Evolutionary conservation across 1,139 yeast genomes (phyloP), one percentile per base, ranked within the genome.

Genomic region (Suhomyces guaymorum): DNA sequence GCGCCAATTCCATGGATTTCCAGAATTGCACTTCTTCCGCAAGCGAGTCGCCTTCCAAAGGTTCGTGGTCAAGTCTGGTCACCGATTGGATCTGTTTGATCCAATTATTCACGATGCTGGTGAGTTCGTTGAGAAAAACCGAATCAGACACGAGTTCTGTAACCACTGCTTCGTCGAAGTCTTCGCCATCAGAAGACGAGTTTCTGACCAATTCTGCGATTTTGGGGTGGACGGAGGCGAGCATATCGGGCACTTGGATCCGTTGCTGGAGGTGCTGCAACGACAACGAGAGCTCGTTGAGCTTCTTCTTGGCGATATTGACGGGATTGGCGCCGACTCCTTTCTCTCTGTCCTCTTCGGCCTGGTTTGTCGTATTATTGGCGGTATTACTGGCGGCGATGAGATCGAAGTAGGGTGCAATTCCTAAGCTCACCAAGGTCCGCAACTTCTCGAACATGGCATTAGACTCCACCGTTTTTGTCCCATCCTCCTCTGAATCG

Each of bases 11-110:
- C 68, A 86, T 70, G 0, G 88, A 76, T 15, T 68, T 65, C 97
- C 97, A 90, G 49, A 86, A 90, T 34, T 73, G 77, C 9, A 84
- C 70, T 51, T 90, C 97, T 35, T 85, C 92, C 1, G 65, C 49
- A 5, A 70, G 49, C 0, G 89, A 77, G 0, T 75, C 64, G 0
- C 87, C 89, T 28, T 75, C 79, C 1, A 59, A 45, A 0, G 86
- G 78, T 21, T 73, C 73, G 35, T 73, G 74, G 17, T 69, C 56
- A 27, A 82, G 55, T 21, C 65, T 63, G 0, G 90, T 75, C 7
- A 87, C 62, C 1, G 70, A 59, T 45, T 80, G 86, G 9, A 82
- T 76, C 27, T 78, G 75, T 41, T 69, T 74, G 15, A 82, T 76
- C 97, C 97, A 89, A 8, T 66, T 67, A 47, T 85, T 85, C 4